A percentile compares a stretch with the other conserved stretches of the same genome.
phyloP scores from a whole-genome alignment of 1,284 basidiomycete genomes.

The Pseudozyma flocculosa region DNA sequence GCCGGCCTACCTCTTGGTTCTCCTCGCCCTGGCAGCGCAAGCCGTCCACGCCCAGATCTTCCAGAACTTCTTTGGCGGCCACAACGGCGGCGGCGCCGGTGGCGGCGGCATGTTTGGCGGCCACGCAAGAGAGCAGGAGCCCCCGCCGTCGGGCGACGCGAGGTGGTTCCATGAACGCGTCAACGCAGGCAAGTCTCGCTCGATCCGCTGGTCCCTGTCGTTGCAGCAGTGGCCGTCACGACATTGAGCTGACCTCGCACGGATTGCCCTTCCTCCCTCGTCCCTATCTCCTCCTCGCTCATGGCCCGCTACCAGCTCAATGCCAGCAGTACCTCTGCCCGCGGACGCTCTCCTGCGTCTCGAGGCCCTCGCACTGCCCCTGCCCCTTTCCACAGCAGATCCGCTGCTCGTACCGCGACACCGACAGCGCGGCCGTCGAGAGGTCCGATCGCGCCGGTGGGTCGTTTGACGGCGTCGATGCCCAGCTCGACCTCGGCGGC shows the following conservation, averaged over 20 bases:
- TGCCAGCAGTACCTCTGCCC: constrained; percentile 48
- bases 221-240: background rate
- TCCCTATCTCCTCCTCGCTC: background rate
- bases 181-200: constrained; percentile 13
- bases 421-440: constrained; percentile 11
- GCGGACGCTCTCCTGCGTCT: constrained; percentile 49
- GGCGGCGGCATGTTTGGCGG: constrained; percentile 21
- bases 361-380: constrained; percentile 46
- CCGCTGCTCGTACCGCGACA: constrained; percentile 39
- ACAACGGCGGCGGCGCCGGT: no score
- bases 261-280: background rate
- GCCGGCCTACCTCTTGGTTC: no score
- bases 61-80: constrained; percentile 42
- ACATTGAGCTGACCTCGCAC: background rate
- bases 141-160: constrained; percentile 38
- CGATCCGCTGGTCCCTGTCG: background rate
- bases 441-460: constrained; percentile 16
- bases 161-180: constrained; percentile 49
- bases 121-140: constrained; percentile 31
- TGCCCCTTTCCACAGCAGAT: constrained; percentile 50
- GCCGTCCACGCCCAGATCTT: constrained; percentile 37
- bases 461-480: constrained; percentile 28
- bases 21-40: background rate
- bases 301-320: constrained; percentile 27
- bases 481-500: constrained; percentile 35